phyloP scores from a whole-genome alignment of 345 rosid species.

The Erucastrum elatum region DNA sequence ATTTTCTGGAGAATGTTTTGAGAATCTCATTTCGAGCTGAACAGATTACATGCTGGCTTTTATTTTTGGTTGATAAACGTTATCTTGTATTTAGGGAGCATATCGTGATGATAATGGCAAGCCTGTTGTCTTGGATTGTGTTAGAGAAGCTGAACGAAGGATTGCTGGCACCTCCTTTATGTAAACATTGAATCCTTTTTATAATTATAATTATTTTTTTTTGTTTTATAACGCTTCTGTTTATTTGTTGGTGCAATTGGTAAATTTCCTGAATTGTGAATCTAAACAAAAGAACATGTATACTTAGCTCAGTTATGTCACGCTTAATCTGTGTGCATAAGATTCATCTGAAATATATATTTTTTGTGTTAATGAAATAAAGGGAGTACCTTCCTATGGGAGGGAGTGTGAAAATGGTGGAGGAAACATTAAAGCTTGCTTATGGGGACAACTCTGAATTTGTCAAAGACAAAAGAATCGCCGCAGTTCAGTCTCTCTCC shows the following conservation, averaged over 20 bases:
- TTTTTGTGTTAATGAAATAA: neutral
- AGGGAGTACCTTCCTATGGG: constrained; percentile 99
- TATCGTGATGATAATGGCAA: constrained; percentile 94
- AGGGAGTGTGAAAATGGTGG: constrained; percentile 88
- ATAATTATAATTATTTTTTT: no score
- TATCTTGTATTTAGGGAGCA: constrained; percentile 59
- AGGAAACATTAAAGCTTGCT: constrained; percentile 87
- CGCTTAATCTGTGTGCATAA: constrained; percentile 1
- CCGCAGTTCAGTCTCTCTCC: constrained; percentile 87
- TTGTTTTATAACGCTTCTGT: neutral
- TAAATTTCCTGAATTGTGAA: constrained; percentile 8
- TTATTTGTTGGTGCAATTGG: neutral
- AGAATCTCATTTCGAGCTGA: constrained; percentile 1
- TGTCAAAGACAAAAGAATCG: constrained; percentile 78
- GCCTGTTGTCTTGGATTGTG: constrained; percentile 88
- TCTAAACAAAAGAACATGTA: neutral
- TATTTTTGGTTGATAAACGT: constrained; percentile 8
- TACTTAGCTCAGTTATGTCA: neutral
- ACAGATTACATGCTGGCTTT: constrained; percentile 2
- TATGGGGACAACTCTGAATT: constrained; percentile 85
- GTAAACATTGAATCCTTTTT: constrained; percentile 45
- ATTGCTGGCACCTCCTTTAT: constrained; percentile 74
- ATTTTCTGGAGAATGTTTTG: neutral
- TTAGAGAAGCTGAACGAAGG: constrained; percentile 88
- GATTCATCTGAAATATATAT: constrained; percentile 19